Evolutionary conservation across 768 basidiomycete species (phyloP), one percentile per base, ranked within the genome.

Genomic region (Suillus ampliporus): DNA sequence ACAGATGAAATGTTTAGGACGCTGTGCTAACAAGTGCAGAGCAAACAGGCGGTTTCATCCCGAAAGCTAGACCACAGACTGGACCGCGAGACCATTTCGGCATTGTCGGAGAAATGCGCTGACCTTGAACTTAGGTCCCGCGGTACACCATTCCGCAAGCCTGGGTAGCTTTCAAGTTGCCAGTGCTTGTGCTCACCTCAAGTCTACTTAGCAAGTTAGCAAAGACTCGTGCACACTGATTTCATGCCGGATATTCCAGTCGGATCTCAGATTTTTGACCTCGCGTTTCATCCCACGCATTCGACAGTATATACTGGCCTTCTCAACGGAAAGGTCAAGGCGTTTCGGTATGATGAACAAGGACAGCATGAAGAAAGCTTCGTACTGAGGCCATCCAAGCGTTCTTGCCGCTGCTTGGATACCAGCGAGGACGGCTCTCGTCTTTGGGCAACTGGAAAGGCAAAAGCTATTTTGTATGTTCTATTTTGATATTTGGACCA

Each of bases 231-330:
- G 35, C n/a, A 23, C 58, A 6, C 34, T 19, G 10, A 4, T 31
- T 37, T 50, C 50, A 84, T 86, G 83, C 82, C 86, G 34, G 81
- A 92, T 78, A 89, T 95, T 56, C 80, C 83, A 23, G 82, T 90
- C 50, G 87, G 86, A 53, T 85, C 87, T 9, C 92, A 97, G 75
- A 86, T 95, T 34, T 97, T 97, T 76, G 96, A 97, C 79, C 79
- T 97, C 46, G 85, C 83, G 2, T 98, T 97, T 70, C 94, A 97
- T 69, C 95, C 96, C 0, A 81, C 80, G 5, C 70, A 84, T 53
- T 77, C 88, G 1, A 81, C 87, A n/a, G 85, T 95, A 4, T 95
- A 91, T 74, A 81, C 86, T 0, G 91, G 86, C 5, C 86, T 97
- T 2, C 79, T 98, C 17, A 90, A 91, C 0, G 96, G 96, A 11